Evolutionary conservation across 78 protist species (phyloP).

Genomic region (Pigoraptor vietnamica): DNA sequence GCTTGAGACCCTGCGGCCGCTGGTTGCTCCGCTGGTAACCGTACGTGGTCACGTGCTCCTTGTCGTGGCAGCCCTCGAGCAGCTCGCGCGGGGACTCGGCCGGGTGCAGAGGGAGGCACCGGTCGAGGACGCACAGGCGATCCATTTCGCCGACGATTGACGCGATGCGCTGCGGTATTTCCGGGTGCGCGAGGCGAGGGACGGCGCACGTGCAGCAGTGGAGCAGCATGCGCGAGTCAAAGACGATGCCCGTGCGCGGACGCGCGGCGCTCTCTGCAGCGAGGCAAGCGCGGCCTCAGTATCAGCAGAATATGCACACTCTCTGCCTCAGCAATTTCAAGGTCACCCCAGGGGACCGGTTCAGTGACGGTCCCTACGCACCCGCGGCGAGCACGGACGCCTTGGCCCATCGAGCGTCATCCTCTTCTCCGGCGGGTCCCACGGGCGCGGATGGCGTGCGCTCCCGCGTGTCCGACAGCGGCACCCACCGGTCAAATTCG

Average conservation of each 20-base stretch:
- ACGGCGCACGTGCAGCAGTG: conserved; percentile 21
- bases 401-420: not conserved
- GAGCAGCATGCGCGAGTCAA: not conserved
- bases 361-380: too few species aligned
- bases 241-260: not conserved
- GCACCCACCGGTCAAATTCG: not conserved
- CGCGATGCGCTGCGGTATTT: too few species aligned
- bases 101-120: too few species aligned
- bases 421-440: not conserved
- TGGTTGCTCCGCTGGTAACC: not conserved
- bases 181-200: too few species aligned
- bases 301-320: too few species aligned
- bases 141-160: too few species aligned
- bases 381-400: not conserved
- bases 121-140: too few species aligned
- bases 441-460: not conserved
- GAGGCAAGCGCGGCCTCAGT: too few species aligned
- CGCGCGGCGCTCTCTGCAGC: too few species aligned
- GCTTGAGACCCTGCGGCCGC: not conserved
- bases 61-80: not conserved
- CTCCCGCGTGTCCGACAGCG: not conserved
- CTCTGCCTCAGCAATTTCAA: too few species aligned
- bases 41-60: not conserved
- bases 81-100: too few species aligned
- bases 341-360: too few species aligned